Evolutionary conservation across 768 basidiomycete genomes (phyloP).

Genomic region (Mycena maculata): DNA sequence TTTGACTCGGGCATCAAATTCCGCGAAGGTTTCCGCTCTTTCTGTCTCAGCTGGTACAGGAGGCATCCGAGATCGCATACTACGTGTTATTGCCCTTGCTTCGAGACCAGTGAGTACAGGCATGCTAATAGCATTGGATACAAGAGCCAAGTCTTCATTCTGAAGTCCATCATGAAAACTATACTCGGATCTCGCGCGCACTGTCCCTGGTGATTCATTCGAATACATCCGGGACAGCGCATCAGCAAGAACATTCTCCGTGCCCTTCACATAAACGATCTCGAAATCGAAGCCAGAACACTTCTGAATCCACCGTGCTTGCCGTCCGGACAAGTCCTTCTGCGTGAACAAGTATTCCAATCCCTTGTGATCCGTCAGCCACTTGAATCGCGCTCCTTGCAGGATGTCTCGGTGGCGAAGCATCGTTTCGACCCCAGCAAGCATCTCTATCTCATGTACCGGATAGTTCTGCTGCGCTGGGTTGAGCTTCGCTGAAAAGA

Average conservation of each 20-base stretch:
- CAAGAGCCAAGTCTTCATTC: too few species aligned
- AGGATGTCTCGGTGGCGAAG: conserved; percentile 10
- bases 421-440: neutral
- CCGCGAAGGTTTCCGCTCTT: too few species aligned
- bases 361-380: conserved; percentile 8
- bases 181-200: neutral
- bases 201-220: neutral
- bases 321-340: conserved; percentile 6
- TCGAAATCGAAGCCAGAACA: conserved; percentile 4
- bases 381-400: neutral
- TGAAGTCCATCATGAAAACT: neutral
- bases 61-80: neutral
- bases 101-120: neutral
- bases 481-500: conserved; percentile 37
- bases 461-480: conserved; percentile 23
- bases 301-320: conserved; percentile 1
- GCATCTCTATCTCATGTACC: conserved; percentile 14
- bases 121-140: neutral
- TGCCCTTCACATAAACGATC: neutral
- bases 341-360: neutral
- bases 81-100: neutral
- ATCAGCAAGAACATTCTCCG: neutral
- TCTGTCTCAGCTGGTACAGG: too few species aligned
- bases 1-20: too few species aligned
- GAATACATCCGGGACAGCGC: conserved; percentile 1